A percentile compares a stretch with the other conserved stretches of the same genome.
These are phyloP conservation scores for Penicillium pulvis DNA, from an alignment of 495 filamentous ascomycete species.

Conservation along the genomic window DNA sequence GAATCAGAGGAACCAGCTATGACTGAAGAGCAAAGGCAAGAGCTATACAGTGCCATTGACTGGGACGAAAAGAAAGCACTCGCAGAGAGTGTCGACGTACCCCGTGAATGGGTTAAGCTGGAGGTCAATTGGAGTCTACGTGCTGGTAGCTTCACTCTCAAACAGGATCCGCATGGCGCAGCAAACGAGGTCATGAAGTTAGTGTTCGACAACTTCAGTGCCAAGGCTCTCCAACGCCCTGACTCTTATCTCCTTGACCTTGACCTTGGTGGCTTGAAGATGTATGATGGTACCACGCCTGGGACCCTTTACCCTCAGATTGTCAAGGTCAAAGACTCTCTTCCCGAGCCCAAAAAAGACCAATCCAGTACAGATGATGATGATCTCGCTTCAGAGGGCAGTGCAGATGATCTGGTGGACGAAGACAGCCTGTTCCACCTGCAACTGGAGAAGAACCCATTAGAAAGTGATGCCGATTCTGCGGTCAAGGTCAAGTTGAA, in stretches of 20 bases:
- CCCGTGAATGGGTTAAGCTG: conserved; percentile 86
- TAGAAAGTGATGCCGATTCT: conserved; percentile 88
- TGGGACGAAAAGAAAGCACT: conserved; percentile 96
- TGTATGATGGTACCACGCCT: conserved; percentile 94
- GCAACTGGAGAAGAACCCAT: conserved; percentile 89
- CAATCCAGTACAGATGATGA: conserved; percentile 55
- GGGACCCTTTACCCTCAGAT: conserved; percentile 91
- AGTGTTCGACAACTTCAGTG: conserved; percentile 91
- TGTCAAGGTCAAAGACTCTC: conserved; percentile 87
- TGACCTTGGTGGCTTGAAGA: conserved; percentile 86
- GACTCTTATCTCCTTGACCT: conserved; percentile 88
- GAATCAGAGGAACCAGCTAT: conserved; percentile 75
- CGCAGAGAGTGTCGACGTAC: conserved; percentile 82
- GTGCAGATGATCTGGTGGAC: conserved; percentile 54
- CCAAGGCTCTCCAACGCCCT: conserved; percentile 81
- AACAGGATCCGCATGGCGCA: conserved; percentile 79
- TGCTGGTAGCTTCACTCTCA: conserved; percentile 91
- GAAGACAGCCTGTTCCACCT: conserved; percentile 87
- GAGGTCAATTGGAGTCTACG: conserved; percentile 87
- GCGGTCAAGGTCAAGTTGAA: conserved; percentile 89
- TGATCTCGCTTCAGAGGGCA: conserved; percentile 58
- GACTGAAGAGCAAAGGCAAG: conserved; percentile 93
- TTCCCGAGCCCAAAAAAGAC: conserved; percentile 48
- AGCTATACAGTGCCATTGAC: conserved; percentile 95
- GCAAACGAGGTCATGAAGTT: conserved; percentile 80